Evolutionary conservation across 2,329 filamentous ascomycete genomes (phyloP).

Genomic region (Penicillium paneum): DNA sequence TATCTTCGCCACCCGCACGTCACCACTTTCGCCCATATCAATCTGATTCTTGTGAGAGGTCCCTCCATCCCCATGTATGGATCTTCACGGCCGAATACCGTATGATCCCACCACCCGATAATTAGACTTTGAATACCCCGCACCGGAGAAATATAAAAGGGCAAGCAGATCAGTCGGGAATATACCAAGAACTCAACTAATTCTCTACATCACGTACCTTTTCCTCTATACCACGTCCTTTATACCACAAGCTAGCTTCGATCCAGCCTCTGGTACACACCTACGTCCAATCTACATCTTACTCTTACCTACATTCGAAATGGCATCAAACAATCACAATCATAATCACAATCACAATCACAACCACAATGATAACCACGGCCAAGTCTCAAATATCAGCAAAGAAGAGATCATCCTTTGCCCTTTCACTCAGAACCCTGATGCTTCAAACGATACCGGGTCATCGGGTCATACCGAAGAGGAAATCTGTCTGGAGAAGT

Average conservation of each 20-base stretch:
- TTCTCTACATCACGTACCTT: neutral
- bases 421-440: neutral
- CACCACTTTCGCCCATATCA: neutral
- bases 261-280: neutral
- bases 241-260: neutral
- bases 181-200: neutral
- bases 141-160: conserved; percentile 2
- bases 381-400: conserved; percentile 6
- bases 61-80: neutral
- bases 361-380: neutral
- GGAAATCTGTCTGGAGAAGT: conserved; percentile 8
- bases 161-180: neutral
- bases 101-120: neutral
- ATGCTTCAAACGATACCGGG: neutral
- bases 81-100: too few relatives aligned
- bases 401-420: conserved; percentile 5
- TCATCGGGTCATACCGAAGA: neutral
- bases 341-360: neutral
- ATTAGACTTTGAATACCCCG: neutral
- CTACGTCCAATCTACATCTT: neutral
- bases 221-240: too few relatives aligned
- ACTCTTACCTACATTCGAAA: neutral
- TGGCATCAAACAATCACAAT: neutral
- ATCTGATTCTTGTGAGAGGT: neutral
- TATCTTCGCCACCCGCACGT: conserved; percentile 8